A percentile compares a stretch with the other conserved stretches of the same genome.
phyloP scores from a whole-genome alignment of 108 stramenopile genomes.

The Skeletonema marinoi region DNA sequence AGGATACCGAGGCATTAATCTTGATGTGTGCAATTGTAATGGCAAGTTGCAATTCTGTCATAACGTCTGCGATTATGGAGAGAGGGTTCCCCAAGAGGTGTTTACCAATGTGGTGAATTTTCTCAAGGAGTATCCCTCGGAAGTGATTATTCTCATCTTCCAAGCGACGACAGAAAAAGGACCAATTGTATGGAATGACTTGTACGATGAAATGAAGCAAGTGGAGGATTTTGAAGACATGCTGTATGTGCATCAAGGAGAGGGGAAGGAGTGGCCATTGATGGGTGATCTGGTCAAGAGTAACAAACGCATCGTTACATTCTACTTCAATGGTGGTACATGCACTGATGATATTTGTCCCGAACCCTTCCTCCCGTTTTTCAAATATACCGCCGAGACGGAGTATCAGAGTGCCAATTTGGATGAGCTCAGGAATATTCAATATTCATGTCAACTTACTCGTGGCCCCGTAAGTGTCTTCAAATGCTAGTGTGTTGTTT shows the following conservation, averaged over 20 bases:
- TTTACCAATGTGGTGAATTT: conserved; percentile 33
- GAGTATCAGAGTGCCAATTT: conserved; percentile 51
- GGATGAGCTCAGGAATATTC: conserved; percentile 43
- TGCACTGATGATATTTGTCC: conserved; percentile 66
- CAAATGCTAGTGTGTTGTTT: too few relatives aligned
- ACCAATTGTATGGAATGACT: conserved; percentile 35
- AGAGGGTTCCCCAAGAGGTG: conserved; percentile 32
- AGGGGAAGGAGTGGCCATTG: conserved; percentile 58
- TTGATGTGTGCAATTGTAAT: conserved; percentile 41
- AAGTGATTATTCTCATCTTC: conserved; percentile 41
- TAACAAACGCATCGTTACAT: conserved; percentile 63
- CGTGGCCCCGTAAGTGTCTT: conserved; percentile 29
- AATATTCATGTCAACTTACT: conserved; percentile 51
- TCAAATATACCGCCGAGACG: conserved; percentile 64
- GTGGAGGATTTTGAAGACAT: conserved; percentile 41
- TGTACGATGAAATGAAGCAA: conserved; percentile 23
- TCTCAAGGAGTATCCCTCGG: conserved; percentile 40
- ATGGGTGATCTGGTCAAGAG: conserved; percentile 51
- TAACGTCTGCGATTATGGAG: conserved; percentile 39
- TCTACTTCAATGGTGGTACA: conserved; percentile 62
- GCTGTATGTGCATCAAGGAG: conserved; percentile 38
- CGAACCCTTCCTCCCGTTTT: conserved; percentile 48
- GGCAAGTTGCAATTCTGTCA: conserved; percentile 41
- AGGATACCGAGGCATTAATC: conserved; percentile 37
- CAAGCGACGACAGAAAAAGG: conserved; percentile 24